These are phyloP conservation scores for Citrus australasica DNA, from an alignment of 345 rosid species.

Conservation along the genomic window DNA sequence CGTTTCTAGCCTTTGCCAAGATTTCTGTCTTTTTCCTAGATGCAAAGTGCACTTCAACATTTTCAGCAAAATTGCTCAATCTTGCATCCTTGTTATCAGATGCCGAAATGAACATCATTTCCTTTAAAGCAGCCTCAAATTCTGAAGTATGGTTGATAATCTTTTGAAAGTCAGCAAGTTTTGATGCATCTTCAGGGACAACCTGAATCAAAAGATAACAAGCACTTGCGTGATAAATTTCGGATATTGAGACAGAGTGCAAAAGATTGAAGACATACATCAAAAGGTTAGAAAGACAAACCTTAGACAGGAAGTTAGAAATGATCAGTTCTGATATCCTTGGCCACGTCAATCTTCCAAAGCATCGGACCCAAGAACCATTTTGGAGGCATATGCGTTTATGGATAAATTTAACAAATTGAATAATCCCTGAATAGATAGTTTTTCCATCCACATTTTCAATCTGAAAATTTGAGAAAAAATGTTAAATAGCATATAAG, in stretches of 20 bases:
- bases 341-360: conserved; percentile 94
- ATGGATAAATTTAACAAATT: conserved; percentile 60
- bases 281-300: conserved; percentile 20
- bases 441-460: conserved; percentile 53
- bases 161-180: conserved; percentile 84
- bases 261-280: neutral
- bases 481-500: neutral
- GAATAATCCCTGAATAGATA: conserved; percentile 56
- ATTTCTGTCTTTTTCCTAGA: conserved; percentile 76
- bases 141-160: conserved; percentile 55
- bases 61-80: conserved; percentile 78
- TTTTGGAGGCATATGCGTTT: conserved; percentile 70
- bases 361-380: conserved; percentile 67
- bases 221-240: neutral
- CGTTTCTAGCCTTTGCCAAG: conserved; percentile 80
- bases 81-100: conserved; percentile 60
- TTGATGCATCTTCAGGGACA: conserved; percentile 93
- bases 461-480: conserved; percentile 34
- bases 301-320: conserved; percentile 90
- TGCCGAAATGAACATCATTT: conserved; percentile 62
- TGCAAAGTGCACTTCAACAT: conserved; percentile 98
- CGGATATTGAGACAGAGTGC: neutral
- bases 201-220: conserved; percentile 45
- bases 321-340: conserved; percentile 85
- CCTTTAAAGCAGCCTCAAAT: conserved; percentile 72